phyloP scores from a whole-genome alignment of 139 green algal species.

The Dunaliella primolecta region DNA sequence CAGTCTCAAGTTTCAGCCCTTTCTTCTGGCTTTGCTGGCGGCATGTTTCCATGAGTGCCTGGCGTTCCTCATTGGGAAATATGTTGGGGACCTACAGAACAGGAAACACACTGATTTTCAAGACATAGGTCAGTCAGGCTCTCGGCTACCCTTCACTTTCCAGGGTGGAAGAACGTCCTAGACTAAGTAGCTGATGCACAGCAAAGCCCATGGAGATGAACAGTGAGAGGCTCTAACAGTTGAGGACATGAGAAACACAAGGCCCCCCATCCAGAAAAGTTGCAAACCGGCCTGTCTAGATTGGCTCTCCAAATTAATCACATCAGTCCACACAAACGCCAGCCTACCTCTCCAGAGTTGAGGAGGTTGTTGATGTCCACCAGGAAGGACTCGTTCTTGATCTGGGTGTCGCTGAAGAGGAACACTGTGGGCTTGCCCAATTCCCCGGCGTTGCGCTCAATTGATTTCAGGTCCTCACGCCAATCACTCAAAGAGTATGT shows the following conservation, averaged over 20 bases:
- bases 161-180: no score
- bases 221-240: no score
- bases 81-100: slow-evolving; percentile 80
- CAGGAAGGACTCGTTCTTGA: slow-evolving; percentile 74
- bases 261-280: no score
- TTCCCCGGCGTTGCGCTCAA: slow-evolving; percentile 52
- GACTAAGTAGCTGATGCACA: no score
- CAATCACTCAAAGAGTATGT: slow-evolving; percentile 67
- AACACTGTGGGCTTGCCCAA: slow-evolving; percentile 56
- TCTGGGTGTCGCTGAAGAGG: slow-evolving; percentile 76
- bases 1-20: slow-evolving; percentile 41
- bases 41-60: slow-evolving; percentile 51
- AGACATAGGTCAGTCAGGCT: no score
- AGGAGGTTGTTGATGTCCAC: slow-evolving; percentile 88
- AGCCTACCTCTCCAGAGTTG: slow-evolving; percentile 74
- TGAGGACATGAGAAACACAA: no score
- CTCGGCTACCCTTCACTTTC: no score
- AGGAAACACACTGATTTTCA: no score
- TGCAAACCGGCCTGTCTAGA: no score
- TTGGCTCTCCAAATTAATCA: no score
- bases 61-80: slow-evolving; percentile 71
- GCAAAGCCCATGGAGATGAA: no score
- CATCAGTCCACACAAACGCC: no score
- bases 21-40: slow-evolving; percentile 36
- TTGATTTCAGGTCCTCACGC: slow-evolving; percentile 72